These are phyloP conservation scores for Talaromyces amestolkiae DNA, from an alignment of 2,329 filamentous ascomycete species.

Conservation along the genomic window DNA sequence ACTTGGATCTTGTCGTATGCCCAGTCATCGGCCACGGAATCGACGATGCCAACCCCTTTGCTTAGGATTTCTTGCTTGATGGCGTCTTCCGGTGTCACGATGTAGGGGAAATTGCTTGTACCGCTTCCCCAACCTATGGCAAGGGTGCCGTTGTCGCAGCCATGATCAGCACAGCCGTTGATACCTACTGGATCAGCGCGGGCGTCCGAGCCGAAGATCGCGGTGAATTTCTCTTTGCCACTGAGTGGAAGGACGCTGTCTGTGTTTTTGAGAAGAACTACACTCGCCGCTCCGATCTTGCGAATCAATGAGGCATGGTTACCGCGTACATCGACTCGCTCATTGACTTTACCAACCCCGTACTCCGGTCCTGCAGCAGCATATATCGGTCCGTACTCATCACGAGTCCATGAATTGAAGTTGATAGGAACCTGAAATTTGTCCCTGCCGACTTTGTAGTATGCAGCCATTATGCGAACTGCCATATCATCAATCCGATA, in stretches of 20 bases:
- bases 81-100: conserved; percentile 62
- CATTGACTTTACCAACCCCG: conserved; percentile 67
- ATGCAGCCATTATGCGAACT: conserved; percentile 70
- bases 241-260: conserved; percentile 65
- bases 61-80: conserved; percentile 67
- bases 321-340: conserved; percentile 74
- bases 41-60: conserved; percentile 64
- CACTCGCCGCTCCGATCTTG: conserved; percentile 73
- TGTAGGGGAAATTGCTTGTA: conserved; percentile 60
- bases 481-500: conserved; percentile 91
- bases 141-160: conserved; percentile 58
- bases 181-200: conserved; percentile 70
- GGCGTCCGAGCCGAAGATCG: conserved; percentile 79
- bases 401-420: conserved; percentile 82
- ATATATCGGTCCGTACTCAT: conserved; percentile 71
- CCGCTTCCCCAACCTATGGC: conserved; percentile 65
- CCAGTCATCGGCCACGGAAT: conserved; percentile 57
- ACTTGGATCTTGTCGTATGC: conserved; percentile 52
- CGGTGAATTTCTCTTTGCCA: conserved; percentile 66
- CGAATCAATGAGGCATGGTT: conserved; percentile 73
- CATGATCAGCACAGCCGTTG: conserved; percentile 74
- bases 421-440: conserved; percentile 60
- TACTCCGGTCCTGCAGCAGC: conserved; percentile 58
- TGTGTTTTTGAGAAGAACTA: conserved; percentile 83
- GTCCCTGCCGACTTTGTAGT: conserved; percentile 62